Evolutionary conservation across 768 basidiomycete genomes (phyloP).

Genomic region (Pholiota conissans): DNA sequence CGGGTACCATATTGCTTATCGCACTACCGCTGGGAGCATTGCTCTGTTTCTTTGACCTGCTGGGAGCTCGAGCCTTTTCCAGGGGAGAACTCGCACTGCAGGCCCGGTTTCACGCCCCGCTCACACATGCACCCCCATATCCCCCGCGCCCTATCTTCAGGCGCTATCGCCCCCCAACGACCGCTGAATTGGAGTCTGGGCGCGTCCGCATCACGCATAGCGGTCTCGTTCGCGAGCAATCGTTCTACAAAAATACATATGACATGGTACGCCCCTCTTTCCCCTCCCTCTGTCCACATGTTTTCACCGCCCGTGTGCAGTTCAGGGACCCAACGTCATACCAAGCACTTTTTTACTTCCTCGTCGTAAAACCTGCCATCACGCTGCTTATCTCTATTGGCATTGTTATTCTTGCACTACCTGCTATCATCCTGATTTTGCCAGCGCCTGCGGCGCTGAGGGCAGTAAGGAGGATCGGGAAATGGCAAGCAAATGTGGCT

Average conservation of each 20-base stretch:
- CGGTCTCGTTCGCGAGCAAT: conserved; percentile 51
- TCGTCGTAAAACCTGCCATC: conserved; percentile 83
- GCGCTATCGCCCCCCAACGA: conserved; percentile 51
- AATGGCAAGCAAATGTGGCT: conserved; percentile 84
- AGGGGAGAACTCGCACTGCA: conserved; percentile 76
- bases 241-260: conserved; percentile 82
- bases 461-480: conserved; percentile 62
- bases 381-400: conserved; percentile 63
- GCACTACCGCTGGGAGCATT: conserved; percentile 77
- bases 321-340: conserved; percentile 83
- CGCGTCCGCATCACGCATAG: conserved; percentile 13
- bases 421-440: conserved; percentile 56
- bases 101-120: conserved; percentile 66
- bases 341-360: conserved; percentile 85
- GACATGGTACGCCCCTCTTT: conserved; percentile 60
- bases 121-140: conserved; percentile 55
- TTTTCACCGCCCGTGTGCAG: conserved; percentile 32
- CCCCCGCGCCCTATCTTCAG: conserved; percentile 77
- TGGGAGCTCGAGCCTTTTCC: conserved; percentile 72
- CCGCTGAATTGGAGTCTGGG: conserved; percentile 52
- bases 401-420: conserved; percentile 56
- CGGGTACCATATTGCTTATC: conserved; percentile 78
- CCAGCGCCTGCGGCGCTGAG: conserved; percentile 71
- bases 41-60: conserved; percentile 73
- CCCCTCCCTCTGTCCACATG: background rate